A percentile compares a stretch with the other conserved stretches of the same genome.
Evolutionary conservation across 371 early-diverging fungal genomes (phyloP).

Genomic region (Blakeslea trispora): DNA sequence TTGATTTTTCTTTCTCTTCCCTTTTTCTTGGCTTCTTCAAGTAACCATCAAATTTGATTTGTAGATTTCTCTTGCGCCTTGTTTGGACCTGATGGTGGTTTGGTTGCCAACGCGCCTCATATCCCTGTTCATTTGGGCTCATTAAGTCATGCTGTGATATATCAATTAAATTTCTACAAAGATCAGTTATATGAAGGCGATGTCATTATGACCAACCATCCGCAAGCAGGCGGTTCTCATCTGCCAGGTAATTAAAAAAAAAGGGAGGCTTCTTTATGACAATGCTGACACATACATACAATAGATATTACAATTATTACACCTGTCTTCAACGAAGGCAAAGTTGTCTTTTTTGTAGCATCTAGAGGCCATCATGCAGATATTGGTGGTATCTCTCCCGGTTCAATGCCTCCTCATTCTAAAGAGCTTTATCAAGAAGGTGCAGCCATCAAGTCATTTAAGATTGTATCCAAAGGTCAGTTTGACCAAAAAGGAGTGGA

Average conservation of each 20-base stretch:
- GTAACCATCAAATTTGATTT: background rate
- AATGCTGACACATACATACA: background rate
- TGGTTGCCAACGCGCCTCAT: conserved; percentile 92
- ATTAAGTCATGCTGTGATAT: conserved; percentile 91
- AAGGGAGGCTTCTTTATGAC: background rate
- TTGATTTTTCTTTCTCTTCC: too few species aligned
- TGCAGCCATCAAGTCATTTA: conserved; percentile 87
- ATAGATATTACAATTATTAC: conserved; percentile 93
- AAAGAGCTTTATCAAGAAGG: conserved; percentile 93
- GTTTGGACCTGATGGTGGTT: conserved; percentile 91
- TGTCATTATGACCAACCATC: conserved; percentile 95
- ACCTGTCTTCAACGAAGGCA: conserved; percentile 85
- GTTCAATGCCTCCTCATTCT: conserved; percentile 84
- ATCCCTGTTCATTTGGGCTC: conserved; percentile 96
- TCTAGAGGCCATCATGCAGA: conserved; percentile 97
- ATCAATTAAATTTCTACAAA: conserved; percentile 78
- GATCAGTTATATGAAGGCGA: conserved; percentile 79
- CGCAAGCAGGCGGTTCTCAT: conserved; percentile 95
- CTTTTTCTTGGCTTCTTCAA: too few species aligned
- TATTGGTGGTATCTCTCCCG: conserved; percentile 88
- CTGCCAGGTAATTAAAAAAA: conserved; percentile 71
- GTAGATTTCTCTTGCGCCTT: conserved; percentile 94
- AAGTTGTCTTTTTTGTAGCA: conserved; percentile 93
- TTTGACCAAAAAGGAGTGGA: conserved; percentile 82
- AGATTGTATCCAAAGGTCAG: conserved; percentile 77